Conservation (phyloP, 2,329 filamentous ascomycete genomes). For the Beauveria sp. region DNA sequence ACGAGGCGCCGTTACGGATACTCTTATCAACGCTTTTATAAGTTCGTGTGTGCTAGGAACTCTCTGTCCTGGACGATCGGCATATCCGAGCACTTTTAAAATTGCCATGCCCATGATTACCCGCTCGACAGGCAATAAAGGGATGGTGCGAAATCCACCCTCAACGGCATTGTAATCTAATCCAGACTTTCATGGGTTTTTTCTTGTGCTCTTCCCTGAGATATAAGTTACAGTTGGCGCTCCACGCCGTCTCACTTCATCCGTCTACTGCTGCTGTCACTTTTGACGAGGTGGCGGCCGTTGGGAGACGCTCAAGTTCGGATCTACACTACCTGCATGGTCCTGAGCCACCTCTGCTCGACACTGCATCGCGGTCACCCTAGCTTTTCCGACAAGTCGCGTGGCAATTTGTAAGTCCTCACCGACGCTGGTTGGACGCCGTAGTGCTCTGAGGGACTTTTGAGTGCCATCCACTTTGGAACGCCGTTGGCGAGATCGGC, state of each 20-base stretch:
- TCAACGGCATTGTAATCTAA: background rate
- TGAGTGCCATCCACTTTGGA: background rate
- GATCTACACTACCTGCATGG: background rate
- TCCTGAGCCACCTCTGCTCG: background rate
- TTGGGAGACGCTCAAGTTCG: background rate
- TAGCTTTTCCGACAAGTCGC: background rate
- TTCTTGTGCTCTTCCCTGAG: background rate
- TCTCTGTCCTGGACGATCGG: background rate
- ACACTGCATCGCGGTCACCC: background rate
- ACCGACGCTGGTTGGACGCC: background rate
- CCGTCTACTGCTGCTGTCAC: too few species aligned
- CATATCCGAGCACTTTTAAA: constrained; percentile 4
- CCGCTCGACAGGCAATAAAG: background rate
- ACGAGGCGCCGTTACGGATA: background rate
- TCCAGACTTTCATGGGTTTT: background rate
- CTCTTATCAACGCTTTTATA: too few species aligned
- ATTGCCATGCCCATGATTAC: background rate
- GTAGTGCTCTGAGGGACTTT: background rate
- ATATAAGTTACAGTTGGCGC: background rate
- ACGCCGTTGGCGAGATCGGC: too few species aligned
- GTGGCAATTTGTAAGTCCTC: too few species aligned
- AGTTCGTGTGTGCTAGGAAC: background rate
- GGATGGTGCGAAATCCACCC: background rate
- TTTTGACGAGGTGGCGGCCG: too few species aligned
- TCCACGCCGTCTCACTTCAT: background rate